Evolutionary conservation across 129 eudicot species (phyloP).

Genomic region (Calendula officinalis): DNA sequence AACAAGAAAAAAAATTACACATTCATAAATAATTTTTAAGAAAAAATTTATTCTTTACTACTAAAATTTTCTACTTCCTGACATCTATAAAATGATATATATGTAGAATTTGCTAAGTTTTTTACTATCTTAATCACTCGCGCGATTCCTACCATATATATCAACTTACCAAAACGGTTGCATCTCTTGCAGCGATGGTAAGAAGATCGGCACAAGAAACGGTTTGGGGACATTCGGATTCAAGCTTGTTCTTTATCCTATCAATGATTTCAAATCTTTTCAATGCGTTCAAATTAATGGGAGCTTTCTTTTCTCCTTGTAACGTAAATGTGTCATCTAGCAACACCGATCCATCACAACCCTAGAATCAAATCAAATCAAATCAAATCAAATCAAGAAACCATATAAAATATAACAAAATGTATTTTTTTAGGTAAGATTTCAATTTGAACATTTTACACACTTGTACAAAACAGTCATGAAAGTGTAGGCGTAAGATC

Average conservation of each 20-base stretch:
- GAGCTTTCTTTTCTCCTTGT: constrained; percentile 84
- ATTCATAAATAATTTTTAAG: not conserved
- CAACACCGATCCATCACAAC: constrained; percentile 94
- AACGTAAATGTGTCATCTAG: constrained; percentile 77
- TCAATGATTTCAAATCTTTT: constrained; percentile 88
- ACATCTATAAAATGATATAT: no score
- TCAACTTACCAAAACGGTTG: constrained; percentile 62
- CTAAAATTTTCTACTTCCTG: no score
- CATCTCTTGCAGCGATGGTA: constrained; percentile 94
- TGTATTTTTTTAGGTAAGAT: no score
- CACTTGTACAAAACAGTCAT: constrained; percentile 95
- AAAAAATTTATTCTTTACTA: no score
- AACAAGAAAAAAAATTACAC: not conserved
- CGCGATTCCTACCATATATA: not conserved
- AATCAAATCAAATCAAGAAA: constrained; percentile 10
- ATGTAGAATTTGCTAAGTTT: no score
- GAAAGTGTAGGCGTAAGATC: constrained; percentile 78
- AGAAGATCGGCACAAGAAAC: constrained; percentile 97
- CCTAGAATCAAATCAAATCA: constrained; percentile 42
- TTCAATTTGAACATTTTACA: not conserved
- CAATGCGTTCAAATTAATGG: constrained; percentile 58
- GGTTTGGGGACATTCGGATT: constrained; percentile 87
- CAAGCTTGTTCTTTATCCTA: constrained; percentile 77
- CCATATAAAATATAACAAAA: not conserved
- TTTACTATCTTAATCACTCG: no score